These are phyloP conservation scores for Backusella luteola DNA, from an alignment of 192 early-diverging fungal species.

Conservation along the genomic window DNA sequence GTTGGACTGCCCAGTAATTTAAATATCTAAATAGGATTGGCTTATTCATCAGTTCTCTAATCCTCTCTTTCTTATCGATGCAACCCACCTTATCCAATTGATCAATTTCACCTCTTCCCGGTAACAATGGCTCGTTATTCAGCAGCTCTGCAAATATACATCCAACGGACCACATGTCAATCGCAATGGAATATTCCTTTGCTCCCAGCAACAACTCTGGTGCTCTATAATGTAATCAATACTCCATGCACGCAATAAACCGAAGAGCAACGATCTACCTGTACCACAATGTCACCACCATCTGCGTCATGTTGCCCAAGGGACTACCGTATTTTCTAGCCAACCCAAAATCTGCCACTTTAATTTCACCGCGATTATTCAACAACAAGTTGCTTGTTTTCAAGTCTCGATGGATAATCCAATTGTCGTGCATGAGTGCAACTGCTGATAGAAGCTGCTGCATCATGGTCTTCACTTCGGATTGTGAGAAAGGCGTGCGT, in stretches of 20 bases:
- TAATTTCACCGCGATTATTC: conserved; percentile 59
- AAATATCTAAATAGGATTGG: conserved; percentile 62
- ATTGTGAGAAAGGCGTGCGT: conserved; percentile 75
- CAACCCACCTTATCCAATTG: conserved; percentile 63
- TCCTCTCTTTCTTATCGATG: no score
- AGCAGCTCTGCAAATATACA: conserved; percentile 97
- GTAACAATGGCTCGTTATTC: conserved; percentile 78
- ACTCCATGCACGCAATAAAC: background rate
- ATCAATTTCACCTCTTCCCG: conserved; percentile 78
- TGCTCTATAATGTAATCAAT: conserved; percentile 40
- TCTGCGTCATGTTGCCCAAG: conserved; percentile 58
- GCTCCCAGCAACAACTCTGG: conserved; percentile 62
- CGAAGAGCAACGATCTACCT: conserved; percentile 33
- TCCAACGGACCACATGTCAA: conserved; percentile 92
- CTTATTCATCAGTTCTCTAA: background rate
- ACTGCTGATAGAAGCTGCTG: conserved; percentile 64
- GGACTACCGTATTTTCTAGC: conserved; percentile 65
- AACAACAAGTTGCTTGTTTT: conserved; percentile 64
- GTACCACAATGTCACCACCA: conserved; percentile 74
- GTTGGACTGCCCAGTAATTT: conserved; percentile 85
- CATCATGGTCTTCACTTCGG: conserved; percentile 83
- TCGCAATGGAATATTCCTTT: conserved; percentile 61
- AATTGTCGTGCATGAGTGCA: conserved; percentile 60
- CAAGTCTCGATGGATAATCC: conserved; percentile 71
- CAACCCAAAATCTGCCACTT: conserved; percentile 72